Evolutionary conservation across 2,329 filamentous ascomycete genomes (phyloP).

Genomic region (Colletotrichum salicis): DNA sequence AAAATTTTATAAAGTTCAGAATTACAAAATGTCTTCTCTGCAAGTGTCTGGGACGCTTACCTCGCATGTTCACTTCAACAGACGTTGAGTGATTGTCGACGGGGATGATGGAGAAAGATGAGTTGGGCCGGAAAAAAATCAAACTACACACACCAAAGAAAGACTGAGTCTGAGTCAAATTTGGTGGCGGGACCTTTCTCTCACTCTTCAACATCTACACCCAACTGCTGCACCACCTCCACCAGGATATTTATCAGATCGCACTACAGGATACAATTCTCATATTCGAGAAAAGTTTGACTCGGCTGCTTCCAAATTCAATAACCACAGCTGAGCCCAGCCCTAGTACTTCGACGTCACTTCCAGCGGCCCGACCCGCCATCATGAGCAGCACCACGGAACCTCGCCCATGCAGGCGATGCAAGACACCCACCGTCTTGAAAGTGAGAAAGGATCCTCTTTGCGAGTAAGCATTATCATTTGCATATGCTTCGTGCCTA

Average conservation of each 20-base stretch:
- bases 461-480: conserved; percentile 39
- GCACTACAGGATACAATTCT: no score
- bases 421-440: conserved; percentile 37
- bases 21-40: not conserved
- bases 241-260: not conserved
- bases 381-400: conserved; percentile 25
- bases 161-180: conserved; percentile 21
- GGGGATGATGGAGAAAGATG: not conserved
- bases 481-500: conserved; percentile 13
- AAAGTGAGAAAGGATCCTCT: conserved; percentile 40
- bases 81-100: not conserved
- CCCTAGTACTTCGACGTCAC: not conserved
- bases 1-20: not conserved
- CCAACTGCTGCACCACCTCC: not conserved
- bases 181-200: conserved; percentile 17
- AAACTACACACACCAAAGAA: not conserved
- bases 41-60: not conserved
- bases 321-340: not conserved
- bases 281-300: not conserved
- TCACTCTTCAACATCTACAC: not conserved
- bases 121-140: conserved; percentile 8
- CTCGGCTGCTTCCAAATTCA: not conserved
- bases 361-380: not conserved
- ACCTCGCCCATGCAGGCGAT: conserved; percentile 38
- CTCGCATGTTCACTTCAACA: not conserved